Evolutionary conservation across 129 eudicot genomes (phyloP).

Genomic region (Erigeron canadensis): DNA sequence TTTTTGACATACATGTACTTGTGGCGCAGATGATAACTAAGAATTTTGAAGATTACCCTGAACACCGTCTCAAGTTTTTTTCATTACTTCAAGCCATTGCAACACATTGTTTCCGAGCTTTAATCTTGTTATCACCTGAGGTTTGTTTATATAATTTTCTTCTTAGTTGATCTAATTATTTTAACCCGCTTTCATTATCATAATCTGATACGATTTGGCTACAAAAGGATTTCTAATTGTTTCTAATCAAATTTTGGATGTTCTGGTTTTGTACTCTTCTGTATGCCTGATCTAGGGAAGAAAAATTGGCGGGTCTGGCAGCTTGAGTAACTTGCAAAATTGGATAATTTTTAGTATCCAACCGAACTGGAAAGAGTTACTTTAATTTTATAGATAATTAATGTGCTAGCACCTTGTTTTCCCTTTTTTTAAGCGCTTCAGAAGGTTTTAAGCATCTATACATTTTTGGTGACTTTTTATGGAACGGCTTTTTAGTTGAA

Average conservation of each 20-base stretch:
- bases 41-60: conserved; percentile 99
- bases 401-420: no score
- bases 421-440: neutral
- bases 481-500: neutral
- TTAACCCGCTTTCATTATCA: neutral
- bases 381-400: neutral
- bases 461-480: neutral
- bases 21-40: conserved; percentile 86
- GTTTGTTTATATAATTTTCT: conserved; percentile 35
- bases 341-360: neutral
- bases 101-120: conserved; percentile 85
- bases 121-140: conserved; percentile 84
- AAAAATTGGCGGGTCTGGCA: neutral
- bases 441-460: neutral
- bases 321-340: neutral
- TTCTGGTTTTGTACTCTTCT: neutral
- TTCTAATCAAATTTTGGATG: neutral
- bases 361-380: neutral
- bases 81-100: conserved; percentile 94
- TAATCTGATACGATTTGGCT: neutral
- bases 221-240: conserved; percentile 6
- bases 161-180: neutral
- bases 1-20: conserved; percentile 18
- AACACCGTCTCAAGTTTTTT: conserved; percentile 96
- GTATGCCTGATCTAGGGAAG: neutral